Evolutionary conservation across 225 moss, liverwort and hornwort genomes (phyloP), one percentile per base, ranked within the genome.

Genomic region (Asterella californica): DNA sequence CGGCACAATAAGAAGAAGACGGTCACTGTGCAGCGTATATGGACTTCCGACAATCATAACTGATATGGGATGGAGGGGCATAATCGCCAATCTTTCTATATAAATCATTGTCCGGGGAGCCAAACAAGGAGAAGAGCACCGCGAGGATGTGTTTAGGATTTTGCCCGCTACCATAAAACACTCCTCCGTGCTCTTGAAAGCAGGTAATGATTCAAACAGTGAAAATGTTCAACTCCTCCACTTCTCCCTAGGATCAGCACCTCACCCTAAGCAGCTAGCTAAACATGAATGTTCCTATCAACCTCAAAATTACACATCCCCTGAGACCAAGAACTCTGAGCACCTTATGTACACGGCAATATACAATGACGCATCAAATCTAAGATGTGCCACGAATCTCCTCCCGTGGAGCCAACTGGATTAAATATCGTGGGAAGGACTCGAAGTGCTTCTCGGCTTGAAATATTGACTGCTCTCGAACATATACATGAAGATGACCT

Each of bases 261-360:
- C 32, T 54, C 81, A 65, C 36, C 81, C 64, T 76, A 68, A 53
- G 30, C 68, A 24, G n/a, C 42, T 72, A 42, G 10, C 79, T 72
- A n/a, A 25, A 71, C 72, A 78, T 48, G 49, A 77, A 78, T 77
- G 72, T 76, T 62, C 71, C 77, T 78, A 71, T 21, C 76, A 69
- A 76, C 57, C 76, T 82, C 76, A 82, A 82, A 77, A 81, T 76
- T 82, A 42, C 66, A 76, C 70, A 82, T 73, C 70, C 82, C 78
- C 62, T 61, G 66, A 50, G 46, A 55, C 63, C 55, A 76, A 85
- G 76, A 47, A 82, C 70, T 71, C 54, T 74, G 36, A 70, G 81
- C 73, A 61, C 64, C 80, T 72, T 70, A 77, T 76, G 85, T 82
- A 79, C 82, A 85, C 64, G 75, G 63, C 75, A 82, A 82, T 85